Percentiles rank a stretch among this genome's conserved stretches.
Conservation (phyloP, 129 eudicot genomes). For the Chrysanthemum seticuspe region DNA sequence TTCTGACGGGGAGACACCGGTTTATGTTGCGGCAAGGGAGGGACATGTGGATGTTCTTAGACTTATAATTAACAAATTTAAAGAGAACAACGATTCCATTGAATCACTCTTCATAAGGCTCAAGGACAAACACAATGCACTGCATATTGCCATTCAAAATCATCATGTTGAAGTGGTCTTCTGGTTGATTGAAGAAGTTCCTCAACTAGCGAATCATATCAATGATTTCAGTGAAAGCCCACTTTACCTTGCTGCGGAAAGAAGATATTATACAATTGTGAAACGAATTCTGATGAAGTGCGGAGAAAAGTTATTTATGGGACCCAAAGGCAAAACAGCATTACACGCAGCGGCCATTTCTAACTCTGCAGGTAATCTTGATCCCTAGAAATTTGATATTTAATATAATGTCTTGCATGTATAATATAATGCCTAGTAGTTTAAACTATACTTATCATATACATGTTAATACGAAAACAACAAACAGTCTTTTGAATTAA, state of each 20-base stretch:
- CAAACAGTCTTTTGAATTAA: too few species aligned
- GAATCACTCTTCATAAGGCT: neutral
- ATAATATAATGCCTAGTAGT: too few species aligned
- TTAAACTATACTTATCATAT: too few species aligned
- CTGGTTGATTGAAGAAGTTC: neutral
- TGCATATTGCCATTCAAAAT: slow-evolving; percentile 5
- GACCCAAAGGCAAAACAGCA: slow-evolving; percentile 5
- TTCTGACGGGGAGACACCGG: neutral
- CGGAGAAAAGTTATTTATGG: too few species aligned
- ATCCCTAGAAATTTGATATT: neutral
- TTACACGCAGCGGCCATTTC: neutral
- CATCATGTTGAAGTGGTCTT: neutral
- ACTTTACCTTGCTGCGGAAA: slow-evolving; percentile 5
- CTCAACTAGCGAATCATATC: neutral
- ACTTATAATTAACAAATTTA: neutral
- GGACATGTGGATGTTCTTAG: neutral
- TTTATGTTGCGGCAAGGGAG: neutral
- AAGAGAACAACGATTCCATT: neutral
- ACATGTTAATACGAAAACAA: too few species aligned
- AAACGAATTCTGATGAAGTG: neutral
- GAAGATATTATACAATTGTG: neutral
- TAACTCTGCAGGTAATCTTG: neutral
- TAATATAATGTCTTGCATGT: neutral
- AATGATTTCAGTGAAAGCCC: neutral
- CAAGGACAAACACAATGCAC: neutral